These are phyloP conservation scores for Neurospora terricola DNA, from an alignment of 495 filamentous ascomycete genomes.

Conservation along the genomic window DNA sequence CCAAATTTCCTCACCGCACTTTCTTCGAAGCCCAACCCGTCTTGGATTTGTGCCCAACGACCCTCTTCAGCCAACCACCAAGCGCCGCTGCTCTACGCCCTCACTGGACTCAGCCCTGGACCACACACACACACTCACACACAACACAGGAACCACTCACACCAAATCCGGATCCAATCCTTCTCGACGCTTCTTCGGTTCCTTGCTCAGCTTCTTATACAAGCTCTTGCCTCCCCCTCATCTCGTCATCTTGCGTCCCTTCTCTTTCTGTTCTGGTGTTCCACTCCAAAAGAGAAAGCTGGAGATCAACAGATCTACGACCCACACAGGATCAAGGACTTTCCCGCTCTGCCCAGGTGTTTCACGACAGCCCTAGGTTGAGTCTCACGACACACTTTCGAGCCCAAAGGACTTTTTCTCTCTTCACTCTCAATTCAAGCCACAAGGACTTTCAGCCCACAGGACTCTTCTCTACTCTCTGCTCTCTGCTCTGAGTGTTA, in stretches of 20 bases:
- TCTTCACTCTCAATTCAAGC: background rate
- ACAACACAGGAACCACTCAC: background rate
- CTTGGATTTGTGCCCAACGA: constrained; percentile 36
- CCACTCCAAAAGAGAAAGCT: background rate
- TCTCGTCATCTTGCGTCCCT: background rate
- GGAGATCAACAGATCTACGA: background rate
- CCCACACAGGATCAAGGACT: constrained; percentile 2
- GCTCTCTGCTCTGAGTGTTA: constrained; percentile 11
- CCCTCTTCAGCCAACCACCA: background rate
- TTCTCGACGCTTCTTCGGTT: background rate
- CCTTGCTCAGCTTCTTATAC: background rate
- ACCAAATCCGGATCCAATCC: background rate
- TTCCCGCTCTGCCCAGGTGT: background rate
- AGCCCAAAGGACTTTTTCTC: background rate
- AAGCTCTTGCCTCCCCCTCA: background rate
- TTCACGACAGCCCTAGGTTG: constrained; percentile 3
- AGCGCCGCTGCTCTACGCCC: background rate
- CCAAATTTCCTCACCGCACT: constrained; percentile 16
- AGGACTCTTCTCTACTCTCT: constrained; percentile 10
- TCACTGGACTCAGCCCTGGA: background rate
- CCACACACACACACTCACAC: background rate
- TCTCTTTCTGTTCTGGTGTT: background rate
- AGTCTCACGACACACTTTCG: background rate
- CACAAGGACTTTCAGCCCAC: constrained; percentile 7
- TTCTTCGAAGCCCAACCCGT: constrained; percentile 37